A percentile compares a stretch with the other conserved stretches of the same genome.
Evolutionary conservation across 257 asterid species (phyloP).

Genomic region (Galeopsis tetrahit): DNA sequence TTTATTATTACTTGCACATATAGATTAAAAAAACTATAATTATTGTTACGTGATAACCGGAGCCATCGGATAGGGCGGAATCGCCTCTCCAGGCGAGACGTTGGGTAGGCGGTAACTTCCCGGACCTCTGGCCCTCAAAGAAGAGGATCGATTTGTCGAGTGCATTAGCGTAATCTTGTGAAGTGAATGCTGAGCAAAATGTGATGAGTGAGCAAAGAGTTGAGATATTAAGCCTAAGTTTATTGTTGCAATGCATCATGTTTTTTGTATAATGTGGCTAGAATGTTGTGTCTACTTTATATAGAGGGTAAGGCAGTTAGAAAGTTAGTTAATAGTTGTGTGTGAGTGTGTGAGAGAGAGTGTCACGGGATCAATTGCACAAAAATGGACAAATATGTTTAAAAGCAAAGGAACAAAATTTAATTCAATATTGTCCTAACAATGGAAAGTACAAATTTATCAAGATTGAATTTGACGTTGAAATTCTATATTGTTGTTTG

Average conservation of each 20-base stretch:
- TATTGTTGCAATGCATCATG: conserved; percentile 31
- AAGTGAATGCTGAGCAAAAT: conserved; percentile 58
- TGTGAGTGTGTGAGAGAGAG: conserved; percentile 21
- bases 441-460: conserved; percentile 34
- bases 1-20: not conserved
- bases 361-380: conserved; percentile 78
- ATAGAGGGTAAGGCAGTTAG: conserved; percentile 44
- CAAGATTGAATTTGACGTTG: not conserved
- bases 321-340: conserved; percentile 52
- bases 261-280: not conserved
- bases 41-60: conserved; percentile 54
- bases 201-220: conserved; percentile 27
- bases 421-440: conserved; percentile 18
- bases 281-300: conserved; percentile 29
- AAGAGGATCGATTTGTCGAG: conserved; percentile 72
- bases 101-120: conserved; percentile 63
- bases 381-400: conserved; percentile 41
- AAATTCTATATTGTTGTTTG: no score
- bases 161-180: conserved; percentile 63
- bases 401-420: conserved; percentile 33
- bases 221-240: conserved; percentile 24
- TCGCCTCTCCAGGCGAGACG: conserved; percentile 68
- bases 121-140: conserved; percentile 89
- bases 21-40: no score
- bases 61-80: conserved; percentile 77